Evolutionary conservation across 805 yeast genomes (phyloP), one percentile per base, ranked within the genome.

Genomic region (Candida verbasci): DNA sequence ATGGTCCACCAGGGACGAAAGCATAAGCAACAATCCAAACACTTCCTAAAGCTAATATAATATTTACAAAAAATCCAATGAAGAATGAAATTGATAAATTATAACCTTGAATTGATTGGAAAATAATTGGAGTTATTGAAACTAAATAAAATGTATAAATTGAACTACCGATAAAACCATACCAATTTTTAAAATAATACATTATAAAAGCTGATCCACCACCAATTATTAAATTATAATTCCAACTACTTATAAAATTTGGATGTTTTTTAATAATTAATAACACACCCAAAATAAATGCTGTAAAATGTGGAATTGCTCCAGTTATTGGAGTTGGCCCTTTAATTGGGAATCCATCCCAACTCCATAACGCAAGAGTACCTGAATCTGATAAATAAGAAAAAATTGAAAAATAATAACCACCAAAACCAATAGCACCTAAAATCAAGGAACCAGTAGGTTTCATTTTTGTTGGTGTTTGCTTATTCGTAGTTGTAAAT

Each of bases 11-110:
- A 9, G 98, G 98, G 31, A 93, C 98, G 64, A 93, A 93, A 0
- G 98, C 97, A 59, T 93, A 93, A 0, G 98, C 98, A 31, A 93
- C 97, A 29, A 84, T 82, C 97, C 97, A 91, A 34, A 91, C 95
- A 58, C 88, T 91, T 4, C 84, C 94, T 43, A 93, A 68, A 17
- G 82, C 70, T 24, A 86, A 55, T 3, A 82, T 32, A 35, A 80
- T 65, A 43, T 73, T 62, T 30, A 76, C 46, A 5, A 78, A 51
- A 39, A 75, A 74, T 0, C 76, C 72, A 2, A 73, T 39, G 3
- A 68, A 59, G 49, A 80, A 77, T 1, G 78, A 56, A 16, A 71
- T 48, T 2, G 82, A 80, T 17, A 85, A 77, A 40, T 73, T 62
- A 55, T 74, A 72, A 11, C 74, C 69, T 17, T 77, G 66, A 8